A percentile compares a stretch with the other conserved stretches of the same genome.
Evolutionary conservation across 345 rosid genomes (phyloP).

Genomic region (Cardamine resedifolia): DNA sequence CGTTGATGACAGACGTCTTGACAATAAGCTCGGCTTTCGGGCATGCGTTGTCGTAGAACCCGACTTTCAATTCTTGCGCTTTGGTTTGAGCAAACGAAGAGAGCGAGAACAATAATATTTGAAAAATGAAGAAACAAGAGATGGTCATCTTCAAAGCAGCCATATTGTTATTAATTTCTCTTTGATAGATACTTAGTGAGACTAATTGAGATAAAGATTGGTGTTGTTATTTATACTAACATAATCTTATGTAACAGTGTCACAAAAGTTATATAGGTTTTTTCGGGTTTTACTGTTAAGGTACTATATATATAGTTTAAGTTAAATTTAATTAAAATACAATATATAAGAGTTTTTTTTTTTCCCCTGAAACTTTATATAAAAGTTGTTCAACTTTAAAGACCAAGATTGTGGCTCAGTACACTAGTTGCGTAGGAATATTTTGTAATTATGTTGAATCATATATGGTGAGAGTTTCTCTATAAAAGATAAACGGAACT

Average conservation of each 20-base stretch:
- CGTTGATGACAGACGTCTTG: constrained; percentile 26
- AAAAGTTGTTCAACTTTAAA: background rate
- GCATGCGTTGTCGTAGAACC: constrained; percentile 55
- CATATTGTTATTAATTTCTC: constrained; percentile 31
- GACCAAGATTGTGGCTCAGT: background rate
- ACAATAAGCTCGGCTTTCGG: constrained; percentile 54
- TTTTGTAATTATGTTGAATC: background rate
- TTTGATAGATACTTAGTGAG: constrained; percentile 8
- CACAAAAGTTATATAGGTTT: background rate
- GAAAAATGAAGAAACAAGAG: constrained; percentile 34
- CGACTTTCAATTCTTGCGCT: constrained; percentile 46
- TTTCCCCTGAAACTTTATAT: too few species aligned
- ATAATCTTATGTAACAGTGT: background rate
- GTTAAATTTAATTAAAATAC: background rate
- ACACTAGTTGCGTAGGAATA: background rate
- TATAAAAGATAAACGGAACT: too few species aligned
- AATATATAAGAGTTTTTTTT: background rate
- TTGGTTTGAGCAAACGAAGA: constrained; percentile 21
- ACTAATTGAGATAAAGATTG: background rate
- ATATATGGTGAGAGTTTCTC: too few species aligned
- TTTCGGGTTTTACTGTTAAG: too few species aligned
- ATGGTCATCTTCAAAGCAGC: constrained; percentile 30
- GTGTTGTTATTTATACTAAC: constrained; percentile 22
- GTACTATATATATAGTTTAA: constrained; percentile 5
- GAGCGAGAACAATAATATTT: constrained; percentile 25